Conservation (phyloP, 768 basidiomycete genomes). For the Tylopilus subfusipes region DNA sequence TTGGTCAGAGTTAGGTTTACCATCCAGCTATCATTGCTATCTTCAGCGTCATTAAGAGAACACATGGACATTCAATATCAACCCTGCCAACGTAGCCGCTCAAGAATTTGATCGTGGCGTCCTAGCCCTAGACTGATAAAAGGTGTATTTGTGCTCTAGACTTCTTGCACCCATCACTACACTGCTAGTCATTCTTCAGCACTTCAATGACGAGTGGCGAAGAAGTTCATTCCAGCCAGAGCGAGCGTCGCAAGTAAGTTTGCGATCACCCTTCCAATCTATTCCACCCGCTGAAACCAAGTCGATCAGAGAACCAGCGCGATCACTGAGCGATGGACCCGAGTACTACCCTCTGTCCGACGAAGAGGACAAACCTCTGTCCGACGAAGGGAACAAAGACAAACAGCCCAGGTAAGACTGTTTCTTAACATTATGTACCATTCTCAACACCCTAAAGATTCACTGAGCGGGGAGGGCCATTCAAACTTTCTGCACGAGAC, state of each 20-base stretch:
- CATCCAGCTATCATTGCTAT: slow-evolving; percentile 10
- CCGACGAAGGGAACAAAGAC: too few relatives aligned
- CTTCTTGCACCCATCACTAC: too few relatives aligned
- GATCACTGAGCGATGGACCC: background rate
- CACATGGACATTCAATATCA: slow-evolving; percentile 6
- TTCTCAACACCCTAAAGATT: slow-evolving; percentile 1
- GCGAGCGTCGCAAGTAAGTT: background rate
- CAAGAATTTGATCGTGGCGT: too few relatives aligned
- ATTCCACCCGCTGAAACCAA: background rate
- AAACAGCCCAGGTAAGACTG: background rate
- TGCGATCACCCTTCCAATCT: background rate
- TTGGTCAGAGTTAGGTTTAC: background rate
- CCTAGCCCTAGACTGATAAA: too few relatives aligned
- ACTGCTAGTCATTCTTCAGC: too few relatives aligned
- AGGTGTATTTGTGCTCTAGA: too few relatives aligned
- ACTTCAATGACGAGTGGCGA: too few relatives aligned
- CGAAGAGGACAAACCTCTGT: background rate
- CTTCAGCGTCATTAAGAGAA: slow-evolving; percentile 10
- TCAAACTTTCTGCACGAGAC: too few relatives aligned
- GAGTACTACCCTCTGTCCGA: background rate
- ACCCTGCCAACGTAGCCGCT: slow-evolving; percentile 7
- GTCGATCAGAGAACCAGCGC: background rate
- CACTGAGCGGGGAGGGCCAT: slow-evolving; percentile 1
- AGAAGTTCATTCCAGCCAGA: too few relatives aligned
- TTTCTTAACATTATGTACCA: too few relatives aligned